Conservation (phyloP, 495 filamentous ascomycete species). For the Clohesyomyces aquaticus region DNA sequence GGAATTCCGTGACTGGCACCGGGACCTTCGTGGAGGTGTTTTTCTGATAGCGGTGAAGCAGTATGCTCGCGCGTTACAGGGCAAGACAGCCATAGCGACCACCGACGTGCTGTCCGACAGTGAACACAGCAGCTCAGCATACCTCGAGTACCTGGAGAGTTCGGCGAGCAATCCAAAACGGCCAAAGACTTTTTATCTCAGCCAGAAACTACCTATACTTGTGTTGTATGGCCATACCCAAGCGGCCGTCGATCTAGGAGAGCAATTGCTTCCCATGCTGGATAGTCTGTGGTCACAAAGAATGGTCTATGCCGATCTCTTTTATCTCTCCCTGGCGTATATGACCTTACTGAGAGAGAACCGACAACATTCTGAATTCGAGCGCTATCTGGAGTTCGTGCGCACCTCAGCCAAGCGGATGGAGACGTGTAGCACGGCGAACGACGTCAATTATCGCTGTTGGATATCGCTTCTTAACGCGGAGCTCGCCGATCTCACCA, state of each 20-base stretch:
- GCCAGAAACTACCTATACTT: slow-evolving; percentile 69
- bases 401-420: slow-evolving; percentile 64
- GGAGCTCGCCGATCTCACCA: slow-evolving; percentile 67
- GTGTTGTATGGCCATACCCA: slow-evolving; percentile 77
- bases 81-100: slow-evolving; percentile 70
- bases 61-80: slow-evolving; percentile 77
- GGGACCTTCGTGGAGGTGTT: slow-evolving; percentile 78
- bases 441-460: slow-evolving; percentile 76
- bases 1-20: slow-evolving; percentile 73
- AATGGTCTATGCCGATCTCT: slow-evolving; percentile 63
- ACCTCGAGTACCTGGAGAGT: slow-evolving; percentile 60
- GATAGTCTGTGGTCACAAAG: slow-evolving; percentile 74
- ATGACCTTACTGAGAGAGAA: slow-evolving; percentile 64
- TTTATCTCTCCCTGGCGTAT: slow-evolving; percentile 72
- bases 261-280: slow-evolving; percentile 60
- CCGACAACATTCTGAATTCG: slow-evolving; percentile 54
- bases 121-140: slow-evolving; percentile 65
- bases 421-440: slow-evolving; percentile 67
- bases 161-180: slow-evolving; percentile 57
- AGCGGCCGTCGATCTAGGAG: slow-evolving; percentile 69
- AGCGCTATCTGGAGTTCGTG: slow-evolving; percentile 60
- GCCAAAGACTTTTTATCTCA: slow-evolving; percentile 68
- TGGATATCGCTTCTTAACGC: slow-evolving; percentile 79
- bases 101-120: slow-evolving; percentile 71
- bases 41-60: slow-evolving; percentile 73